Conservation (phyloP, 2,329 filamentous ascomycete genomes). For the Decorospora gaudefroyi region DNA sequence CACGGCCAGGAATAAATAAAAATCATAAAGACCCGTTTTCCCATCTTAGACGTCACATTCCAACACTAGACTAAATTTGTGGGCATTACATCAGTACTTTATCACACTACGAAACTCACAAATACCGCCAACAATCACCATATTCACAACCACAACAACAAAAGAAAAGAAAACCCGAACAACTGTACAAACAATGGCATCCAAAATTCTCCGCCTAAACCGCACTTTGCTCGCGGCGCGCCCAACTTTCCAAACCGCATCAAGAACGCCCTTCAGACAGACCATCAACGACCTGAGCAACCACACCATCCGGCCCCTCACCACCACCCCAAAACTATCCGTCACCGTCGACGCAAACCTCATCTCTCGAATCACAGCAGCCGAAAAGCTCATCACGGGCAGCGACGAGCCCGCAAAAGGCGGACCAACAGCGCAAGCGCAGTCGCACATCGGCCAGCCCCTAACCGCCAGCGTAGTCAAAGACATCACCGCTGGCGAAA, state of each 20-base stretch:
- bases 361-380: constrained; percentile 49
- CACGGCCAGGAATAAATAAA: neutral
- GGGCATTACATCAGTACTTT: constrained; percentile 11
- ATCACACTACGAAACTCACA: constrained; percentile 2
- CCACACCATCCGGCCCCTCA: constrained; percentile 3
- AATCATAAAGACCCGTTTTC: constrained; percentile 2
- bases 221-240: constrained; percentile 7
- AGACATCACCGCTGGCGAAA: constrained; percentile 52
- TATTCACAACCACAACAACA: neutral
- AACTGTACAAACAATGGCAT: constrained; percentile 6
- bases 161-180: neutral
- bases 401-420: constrained; percentile 42
- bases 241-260: neutral
- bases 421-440: constrained; percentile 51
- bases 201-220: constrained; percentile 9
- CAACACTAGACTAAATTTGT: neutral
- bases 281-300: constrained; percentile 13
- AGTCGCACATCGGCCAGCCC: constrained; percentile 43
- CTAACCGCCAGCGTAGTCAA: constrained; percentile 46
- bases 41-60: constrained; percentile 9
- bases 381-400: constrained; percentile 50
- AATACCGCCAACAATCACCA: neutral
- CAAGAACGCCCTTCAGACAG: neutral
- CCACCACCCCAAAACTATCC: constrained; percentile 22
- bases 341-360: constrained; percentile 45